These are phyloP conservation scores for Venturia effusa DNA, from an alignment of 2,329 filamentous ascomycete genomes.

Conservation along the genomic window DNA sequence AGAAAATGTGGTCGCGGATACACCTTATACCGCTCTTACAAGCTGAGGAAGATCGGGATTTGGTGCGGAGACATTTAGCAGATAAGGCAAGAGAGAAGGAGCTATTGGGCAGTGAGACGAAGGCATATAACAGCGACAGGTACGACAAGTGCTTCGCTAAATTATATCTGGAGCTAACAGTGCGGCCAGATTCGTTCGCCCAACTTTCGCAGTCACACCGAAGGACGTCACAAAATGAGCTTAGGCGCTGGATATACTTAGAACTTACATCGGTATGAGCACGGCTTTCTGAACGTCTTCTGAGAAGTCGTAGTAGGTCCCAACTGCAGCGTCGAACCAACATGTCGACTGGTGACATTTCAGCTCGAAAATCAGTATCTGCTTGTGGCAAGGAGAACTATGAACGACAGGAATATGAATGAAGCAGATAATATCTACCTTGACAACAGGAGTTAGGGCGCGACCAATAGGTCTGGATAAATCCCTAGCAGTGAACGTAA, in stretches of 20 bases:
- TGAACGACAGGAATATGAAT: background rate
- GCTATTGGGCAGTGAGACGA: slow-evolving; percentile 70
- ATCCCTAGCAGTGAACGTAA: no score
- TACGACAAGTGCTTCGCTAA: slow-evolving; percentile 36
- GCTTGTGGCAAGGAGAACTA: background rate
- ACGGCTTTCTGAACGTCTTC: background rate
- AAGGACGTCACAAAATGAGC: slow-evolving; percentile 11
- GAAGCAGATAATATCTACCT: no score
- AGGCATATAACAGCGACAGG: slow-evolving; percentile 83
- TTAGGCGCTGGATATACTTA: background rate
- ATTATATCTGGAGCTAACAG: slow-evolving; percentile 13
- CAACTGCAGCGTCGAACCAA: background rate
- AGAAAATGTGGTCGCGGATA: slow-evolving; percentile 98
- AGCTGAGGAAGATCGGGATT: slow-evolving; percentile 92
- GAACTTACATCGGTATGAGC: background rate
- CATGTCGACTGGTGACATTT: background rate
- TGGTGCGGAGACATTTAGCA: slow-evolving; percentile 75
- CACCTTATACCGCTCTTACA: slow-evolving; percentile 88
- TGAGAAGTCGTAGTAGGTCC: background rate
- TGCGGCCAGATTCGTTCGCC: slow-evolving; percentile 60
- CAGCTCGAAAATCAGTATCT: background rate
- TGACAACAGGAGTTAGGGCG: no score
- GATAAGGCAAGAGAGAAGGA: slow-evolving; percentile 86
- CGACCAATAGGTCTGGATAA: no score
- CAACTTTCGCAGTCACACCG: slow-evolving; percentile 67